These are phyloP conservation scores for Coprinellus micaceus DNA, from an alignment of 768 basidiomycete species.

Conservation along the genomic window DNA sequence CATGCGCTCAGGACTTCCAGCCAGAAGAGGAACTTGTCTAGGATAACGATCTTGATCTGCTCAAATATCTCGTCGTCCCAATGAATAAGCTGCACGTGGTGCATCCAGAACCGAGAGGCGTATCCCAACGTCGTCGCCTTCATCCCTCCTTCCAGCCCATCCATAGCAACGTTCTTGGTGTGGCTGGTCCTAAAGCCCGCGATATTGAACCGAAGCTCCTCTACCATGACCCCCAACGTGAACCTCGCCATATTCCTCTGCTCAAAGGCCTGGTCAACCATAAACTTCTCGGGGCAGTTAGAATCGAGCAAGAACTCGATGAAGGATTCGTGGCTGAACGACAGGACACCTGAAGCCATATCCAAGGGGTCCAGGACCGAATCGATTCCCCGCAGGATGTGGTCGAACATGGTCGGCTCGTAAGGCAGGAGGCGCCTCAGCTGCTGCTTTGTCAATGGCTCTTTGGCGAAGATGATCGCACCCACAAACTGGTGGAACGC, in stretches of 20 bases:
- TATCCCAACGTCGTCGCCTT: constrained; percentile 26
- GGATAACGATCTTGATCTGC: constrained; percentile 19
- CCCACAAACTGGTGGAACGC: constrained; percentile 18
- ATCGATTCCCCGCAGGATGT: constrained; percentile 15
- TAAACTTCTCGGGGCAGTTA: constrained; percentile 13
- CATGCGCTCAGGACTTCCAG: constrained; percentile 29
- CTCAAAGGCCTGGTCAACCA: constrained; percentile 13
- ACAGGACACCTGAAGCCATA: not conserved
- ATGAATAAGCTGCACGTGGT: constrained; percentile 19
- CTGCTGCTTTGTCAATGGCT: constrained; percentile 15
- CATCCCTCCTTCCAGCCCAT: constrained; percentile 16
- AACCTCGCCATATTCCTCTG: constrained; percentile 18
- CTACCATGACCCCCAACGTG: constrained; percentile 25
- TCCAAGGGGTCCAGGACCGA: constrained; percentile 16
- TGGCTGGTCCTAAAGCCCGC: constrained; percentile 28
- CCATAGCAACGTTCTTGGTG: constrained; percentile 23
- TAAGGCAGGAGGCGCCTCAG: constrained; percentile 10
- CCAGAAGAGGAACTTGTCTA: constrained; percentile 27
- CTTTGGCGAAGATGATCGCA: constrained; percentile 19
- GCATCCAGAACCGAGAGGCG: constrained; percentile 28
- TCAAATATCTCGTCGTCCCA: constrained; percentile 1
- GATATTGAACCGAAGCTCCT: constrained; percentile 32
- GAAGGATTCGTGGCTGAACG: constrained; percentile 25
- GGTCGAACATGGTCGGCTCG: constrained; percentile 14
- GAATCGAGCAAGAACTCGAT: constrained; percentile 22